Percentiles rank a stretch among this genome's conserved stretches.
phyloP scores from a whole-genome alignment of 441 rosid genomes.

The Erodium moschatum region DNA sequence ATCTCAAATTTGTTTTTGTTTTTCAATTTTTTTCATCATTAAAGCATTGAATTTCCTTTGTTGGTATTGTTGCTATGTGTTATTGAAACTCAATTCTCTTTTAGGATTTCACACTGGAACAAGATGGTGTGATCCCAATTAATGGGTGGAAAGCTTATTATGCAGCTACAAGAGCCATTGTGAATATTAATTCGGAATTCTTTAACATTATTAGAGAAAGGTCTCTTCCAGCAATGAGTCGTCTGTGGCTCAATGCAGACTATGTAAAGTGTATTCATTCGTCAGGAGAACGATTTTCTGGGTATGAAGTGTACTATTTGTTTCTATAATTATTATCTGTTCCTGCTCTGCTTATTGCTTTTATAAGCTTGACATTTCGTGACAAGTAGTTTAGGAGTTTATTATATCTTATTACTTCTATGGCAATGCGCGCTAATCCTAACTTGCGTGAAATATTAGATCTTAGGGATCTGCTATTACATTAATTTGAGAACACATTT shows the following conservation, averaged over 20 bases:
- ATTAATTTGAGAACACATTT: background rate
- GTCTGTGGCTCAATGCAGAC: conserved; percentile 77
- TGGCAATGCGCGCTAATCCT: background rate
- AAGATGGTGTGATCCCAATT: conserved; percentile 64
- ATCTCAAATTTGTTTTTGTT: background rate
- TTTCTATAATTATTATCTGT: background rate
- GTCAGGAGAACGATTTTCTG: conserved; percentile 76
- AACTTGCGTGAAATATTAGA: background rate
- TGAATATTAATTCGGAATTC: conserved; percentile 71
- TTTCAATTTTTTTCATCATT: background rate
- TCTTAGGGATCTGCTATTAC: background rate
- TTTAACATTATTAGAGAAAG: conserved; percentile 72
- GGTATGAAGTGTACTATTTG: conserved; percentile 38
- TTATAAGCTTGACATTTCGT: too few relatives aligned
- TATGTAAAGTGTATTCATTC: conserved; percentile 88
- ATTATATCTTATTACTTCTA: background rate
- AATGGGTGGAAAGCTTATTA: conserved; percentile 96
- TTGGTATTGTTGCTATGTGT: background rate
- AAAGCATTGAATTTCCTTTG: background rate
- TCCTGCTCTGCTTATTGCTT: background rate
- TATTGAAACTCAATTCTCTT: background rate
- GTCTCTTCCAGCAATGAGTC: conserved; percentile 64
- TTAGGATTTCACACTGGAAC: conserved; percentile 88
- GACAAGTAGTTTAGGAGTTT: conserved; percentile 6
- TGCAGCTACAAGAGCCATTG: conserved; percentile 81